Conservation (phyloP, 2,329 filamentous ascomycete genomes). For the Calonectria ilicicola region DNA sequence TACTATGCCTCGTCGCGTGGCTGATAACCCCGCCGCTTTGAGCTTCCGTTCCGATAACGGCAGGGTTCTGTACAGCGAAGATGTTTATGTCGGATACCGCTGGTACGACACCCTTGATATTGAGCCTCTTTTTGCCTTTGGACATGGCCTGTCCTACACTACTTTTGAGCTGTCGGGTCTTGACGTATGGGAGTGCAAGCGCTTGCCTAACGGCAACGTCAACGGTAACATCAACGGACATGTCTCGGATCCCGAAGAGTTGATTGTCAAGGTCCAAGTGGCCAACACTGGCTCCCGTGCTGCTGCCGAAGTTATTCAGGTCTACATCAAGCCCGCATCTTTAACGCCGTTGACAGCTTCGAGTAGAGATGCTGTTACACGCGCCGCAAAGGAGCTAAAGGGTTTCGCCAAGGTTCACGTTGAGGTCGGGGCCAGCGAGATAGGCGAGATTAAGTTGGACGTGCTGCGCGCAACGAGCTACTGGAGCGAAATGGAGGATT, state of each 20-base stretch:
- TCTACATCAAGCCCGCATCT: conserved; percentile 41
- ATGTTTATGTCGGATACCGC: conserved; percentile 34
- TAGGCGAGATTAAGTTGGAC: conserved; percentile 46
- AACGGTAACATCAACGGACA: not conserved
- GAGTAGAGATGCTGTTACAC: conserved; percentile 38
- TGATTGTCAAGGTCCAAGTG: conserved; percentile 58
- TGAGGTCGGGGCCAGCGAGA: conserved; percentile 48
- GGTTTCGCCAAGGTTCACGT: conserved; percentile 57
- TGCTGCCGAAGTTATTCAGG: conserved; percentile 46
- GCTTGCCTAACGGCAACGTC: conserved; percentile 2
- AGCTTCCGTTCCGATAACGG: conserved; percentile 33
- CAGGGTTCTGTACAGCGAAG: conserved; percentile 29
- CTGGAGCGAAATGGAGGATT: conserved; percentile 54
- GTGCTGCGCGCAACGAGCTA: conserved; percentile 37
- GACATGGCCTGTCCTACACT: conserved; percentile 31
- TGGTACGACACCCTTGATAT: conserved; percentile 30
- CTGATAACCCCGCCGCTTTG: conserved; percentile 27
- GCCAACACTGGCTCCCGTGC: conserved; percentile 39
- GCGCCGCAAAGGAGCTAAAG: conserved; percentile 57
- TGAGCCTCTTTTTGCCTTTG: conserved; percentile 31
- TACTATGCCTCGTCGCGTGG: conserved; percentile 28
- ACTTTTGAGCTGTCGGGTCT: conserved; percentile 24
- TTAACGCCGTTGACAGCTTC: conserved; percentile 30
- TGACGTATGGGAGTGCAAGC: conserved; percentile 12
- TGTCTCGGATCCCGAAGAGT: conserved; percentile 1